Conservation (phyloP, 78 protist genomes). For the Bigelowiella natans region DNA sequence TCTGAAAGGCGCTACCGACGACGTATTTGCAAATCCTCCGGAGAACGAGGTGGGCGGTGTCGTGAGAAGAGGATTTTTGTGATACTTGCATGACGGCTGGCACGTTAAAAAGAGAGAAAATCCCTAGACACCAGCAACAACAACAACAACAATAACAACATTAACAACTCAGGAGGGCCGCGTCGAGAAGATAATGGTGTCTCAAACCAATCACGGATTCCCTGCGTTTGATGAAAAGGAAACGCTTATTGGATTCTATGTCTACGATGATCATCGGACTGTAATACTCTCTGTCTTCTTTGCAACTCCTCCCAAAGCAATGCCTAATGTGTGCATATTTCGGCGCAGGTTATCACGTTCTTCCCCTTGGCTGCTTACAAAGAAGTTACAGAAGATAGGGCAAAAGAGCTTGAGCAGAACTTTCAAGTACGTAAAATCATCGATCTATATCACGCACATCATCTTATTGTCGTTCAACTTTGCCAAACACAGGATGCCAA, state of each 20-base stretch:
- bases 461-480: too few species aligned
- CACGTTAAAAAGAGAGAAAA: too few species aligned
- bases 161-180: neutral
- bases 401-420: neutral
- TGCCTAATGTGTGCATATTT: too few species aligned
- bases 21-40: neutral
- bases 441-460: too few species aligned
- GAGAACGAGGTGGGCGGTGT: neutral
- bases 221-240: neutral
- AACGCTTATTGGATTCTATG: neutral
- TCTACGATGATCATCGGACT: neutral
- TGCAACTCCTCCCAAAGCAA: too few species aligned
- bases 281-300: too few species aligned
- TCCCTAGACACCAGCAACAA: too few species aligned
- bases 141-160: too few species aligned
- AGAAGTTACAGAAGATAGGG: neutral
- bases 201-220: neutral
- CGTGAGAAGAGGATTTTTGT: too few species aligned
- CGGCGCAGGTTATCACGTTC: neutral
- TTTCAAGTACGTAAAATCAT: too few species aligned
- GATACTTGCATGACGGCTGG: too few species aligned
- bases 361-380: neutral
- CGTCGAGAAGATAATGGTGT: neutral
- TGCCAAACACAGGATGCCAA: too few species aligned
- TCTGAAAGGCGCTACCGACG: neutral